Base-by-base conservation (phyloP, 257 asterid species). In the Solanum verrucosum region DNA sequence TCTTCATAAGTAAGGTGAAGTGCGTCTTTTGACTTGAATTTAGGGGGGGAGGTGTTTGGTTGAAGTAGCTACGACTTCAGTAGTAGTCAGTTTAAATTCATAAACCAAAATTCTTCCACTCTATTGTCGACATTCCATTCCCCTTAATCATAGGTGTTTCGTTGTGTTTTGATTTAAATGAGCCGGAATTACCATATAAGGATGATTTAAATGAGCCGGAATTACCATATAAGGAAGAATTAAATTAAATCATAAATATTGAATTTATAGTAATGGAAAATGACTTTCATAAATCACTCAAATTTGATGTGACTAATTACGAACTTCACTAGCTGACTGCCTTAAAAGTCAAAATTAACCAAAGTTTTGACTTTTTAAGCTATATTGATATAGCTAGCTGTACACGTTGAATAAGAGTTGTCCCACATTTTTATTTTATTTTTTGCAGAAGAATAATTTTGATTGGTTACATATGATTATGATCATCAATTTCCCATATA, bases 301-400 rank as follows among this genome's bases (percentile, higher is more conserved):
- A 86, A 86, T 86, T 73, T 31, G 91, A 87, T 33, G 86, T 23
- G 88, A 73, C 52, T 37, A 34, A 27, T 49, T 29, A 38, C 37
- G 4, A 33, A 37, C 59, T 74, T 72, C 67, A 31, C 85, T 82
- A 77, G 77, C 85, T 87, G 89, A 89, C 83, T 70, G 71, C 60
- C 27, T 63, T 59, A 16, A 90, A 91, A 89, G 93, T 93, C 96
- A 92, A 92, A 77, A 49, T 49, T 44, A 87, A 83, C 88, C 75
- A 49, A 79, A 87, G 72, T 20, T 73, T 93, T 93, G 93, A 93
- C 94, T 90, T 90, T 78, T 29, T 75, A 87, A 83, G 84, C 71
- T 60, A 84, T 70, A 20, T 18, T 7, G 88, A 77, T 87, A 83
- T 87, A 84, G 88, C 74, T 87, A 84, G 88, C 74, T 90, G 88